Conservation (phyloP, 768 basidiomycete genomes). For the Leccinum uliginosum region DNA sequence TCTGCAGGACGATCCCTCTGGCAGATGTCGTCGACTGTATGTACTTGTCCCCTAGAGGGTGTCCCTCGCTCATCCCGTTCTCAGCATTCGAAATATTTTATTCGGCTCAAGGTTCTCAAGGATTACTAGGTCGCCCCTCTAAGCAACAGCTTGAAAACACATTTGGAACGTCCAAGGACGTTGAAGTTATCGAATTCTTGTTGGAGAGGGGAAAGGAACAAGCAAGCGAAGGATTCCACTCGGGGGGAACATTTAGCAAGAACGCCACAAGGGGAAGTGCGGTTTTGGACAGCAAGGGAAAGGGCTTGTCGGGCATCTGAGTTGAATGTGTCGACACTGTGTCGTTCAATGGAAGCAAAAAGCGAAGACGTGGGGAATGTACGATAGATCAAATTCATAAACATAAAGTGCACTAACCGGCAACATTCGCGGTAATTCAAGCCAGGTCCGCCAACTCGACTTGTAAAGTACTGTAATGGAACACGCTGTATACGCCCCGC, state of each 20-base stretch:
- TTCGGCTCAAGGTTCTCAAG: slow-evolving; percentile 73
- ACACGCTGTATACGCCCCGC: too few relatives aligned
- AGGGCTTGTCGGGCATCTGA: slow-evolving; percentile 35
- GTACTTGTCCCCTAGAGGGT: slow-evolving; percentile 20
- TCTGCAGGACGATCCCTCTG: slow-evolving; percentile 58
- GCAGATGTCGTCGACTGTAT: slow-evolving; percentile 79
- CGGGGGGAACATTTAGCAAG: slow-evolving; percentile 5
- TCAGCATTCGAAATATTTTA: slow-evolving; percentile 69
- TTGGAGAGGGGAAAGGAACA: slow-evolving; percentile 64
- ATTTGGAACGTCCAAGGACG: slow-evolving; percentile 63
- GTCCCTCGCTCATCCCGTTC: neutral
- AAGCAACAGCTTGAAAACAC: slow-evolving; percentile 76
- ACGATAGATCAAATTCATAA: neutral
- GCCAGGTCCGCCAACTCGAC: too few relatives aligned
- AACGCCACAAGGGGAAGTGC: slow-evolving; percentile 33
- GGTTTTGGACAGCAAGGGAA: slow-evolving; percentile 38
- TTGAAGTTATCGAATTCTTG: slow-evolving; percentile 56
- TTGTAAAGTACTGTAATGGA: too few relatives aligned
- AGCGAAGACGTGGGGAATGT: neutral
- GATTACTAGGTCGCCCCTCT: slow-evolving; percentile 69
- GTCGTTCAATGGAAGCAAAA: neutral
- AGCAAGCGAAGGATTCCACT: slow-evolving; percentile 42
- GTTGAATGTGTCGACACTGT: neutral
- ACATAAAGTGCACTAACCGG: too few relatives aligned
- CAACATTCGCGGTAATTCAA: too few relatives aligned